These are phyloP conservation scores for Pseudofabraea citricarpa DNA, from an alignment of 2,329 filamentous ascomycete genomes.

Conservation along the genomic window DNA sequence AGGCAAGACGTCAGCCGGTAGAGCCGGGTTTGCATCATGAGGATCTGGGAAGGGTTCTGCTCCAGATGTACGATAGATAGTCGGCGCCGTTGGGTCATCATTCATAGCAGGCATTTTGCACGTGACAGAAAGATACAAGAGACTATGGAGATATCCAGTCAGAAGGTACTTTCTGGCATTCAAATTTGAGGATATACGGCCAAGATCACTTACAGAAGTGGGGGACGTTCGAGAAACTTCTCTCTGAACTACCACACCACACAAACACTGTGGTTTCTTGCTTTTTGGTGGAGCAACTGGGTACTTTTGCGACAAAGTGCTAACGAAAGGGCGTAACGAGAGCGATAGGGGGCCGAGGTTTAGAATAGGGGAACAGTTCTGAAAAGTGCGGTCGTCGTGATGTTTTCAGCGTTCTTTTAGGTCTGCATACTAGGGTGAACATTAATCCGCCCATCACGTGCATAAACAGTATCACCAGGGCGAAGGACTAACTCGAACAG, in stretches of 20 bases:
- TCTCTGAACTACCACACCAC: too few relatives aligned
- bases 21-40: conserved; percentile 42
- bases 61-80: conserved; percentile 51
- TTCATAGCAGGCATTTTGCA: conserved; percentile 55
- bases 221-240: too few relatives aligned
- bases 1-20: conserved; percentile 43
- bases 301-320: too few relatives aligned
- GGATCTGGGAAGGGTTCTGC: conserved; percentile 43
- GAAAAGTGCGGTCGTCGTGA: not conserved
- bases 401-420: not conserved
- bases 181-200: too few relatives aligned
- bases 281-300: too few relatives aligned
- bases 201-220: too few relatives aligned
- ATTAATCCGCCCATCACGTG: too few relatives aligned
- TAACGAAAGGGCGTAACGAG: not conserved
- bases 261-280: too few relatives aligned
- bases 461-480: not conserved
- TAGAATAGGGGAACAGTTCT: conserved; percentile 1
- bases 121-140: not conserved
- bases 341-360: not conserved
- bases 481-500: not conserved
- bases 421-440: too few relatives aligned
- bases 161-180: too few relatives aligned
- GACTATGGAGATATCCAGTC: too few relatives aligned
- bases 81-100: conserved; percentile 52